Base-by-base conservation (phyloP, 768 basidiomycete genomes). In the Tricholoma hemisulphureum region DNA sequence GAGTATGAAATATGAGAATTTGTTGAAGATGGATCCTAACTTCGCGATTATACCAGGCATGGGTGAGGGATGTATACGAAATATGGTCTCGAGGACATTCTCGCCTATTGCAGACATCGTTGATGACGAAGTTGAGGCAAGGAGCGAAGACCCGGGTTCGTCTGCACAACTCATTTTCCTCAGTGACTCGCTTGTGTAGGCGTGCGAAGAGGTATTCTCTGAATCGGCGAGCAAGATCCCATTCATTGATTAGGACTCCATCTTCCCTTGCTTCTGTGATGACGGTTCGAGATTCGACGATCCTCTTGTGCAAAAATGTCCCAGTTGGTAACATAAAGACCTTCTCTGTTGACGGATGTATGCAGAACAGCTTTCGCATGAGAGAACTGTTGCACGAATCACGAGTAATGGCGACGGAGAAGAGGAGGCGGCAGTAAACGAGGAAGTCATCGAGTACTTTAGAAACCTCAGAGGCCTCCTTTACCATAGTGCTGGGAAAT, bases 11-110 rank as follows among this genome's bases (percentile, higher is more conserved):
- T 14, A 85, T 80, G 48, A 74, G 61, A 2, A 86, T 77, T 50
- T 84, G 81, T 46, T 77, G 76, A 1, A 86, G 57, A 60, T 82
- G 77, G 26, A 81, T 64, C 4, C 75, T 67, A 6, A 84, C 65
- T 11, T 77, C 76, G 18, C 63, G 21, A 41, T 80, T 79, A 50
- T 77, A 84, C 62, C 69, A 72, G n/a, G 61, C 61, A 2, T 71
- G 56, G 18, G 70, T 61, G 1, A 70, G 46, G 0, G 63, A 14
- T 16, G 51, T 46, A 26, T 60, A 51, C 28, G 58, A 24, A 10
- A 73, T 52, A 55, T 83, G 83, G 11, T 74, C 69, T 35, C 71
- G 67, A 3, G 65, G 65, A 56, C 83, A 85, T 3, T 58, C 26
- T 0, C 1, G 2, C 5, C 62, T 58, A 20, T 66, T 58, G 61